Base-by-base conservation (phyloP, 371 early-diverging fungal genomes). In the Dinochytrium kinnereticum region DNA sequence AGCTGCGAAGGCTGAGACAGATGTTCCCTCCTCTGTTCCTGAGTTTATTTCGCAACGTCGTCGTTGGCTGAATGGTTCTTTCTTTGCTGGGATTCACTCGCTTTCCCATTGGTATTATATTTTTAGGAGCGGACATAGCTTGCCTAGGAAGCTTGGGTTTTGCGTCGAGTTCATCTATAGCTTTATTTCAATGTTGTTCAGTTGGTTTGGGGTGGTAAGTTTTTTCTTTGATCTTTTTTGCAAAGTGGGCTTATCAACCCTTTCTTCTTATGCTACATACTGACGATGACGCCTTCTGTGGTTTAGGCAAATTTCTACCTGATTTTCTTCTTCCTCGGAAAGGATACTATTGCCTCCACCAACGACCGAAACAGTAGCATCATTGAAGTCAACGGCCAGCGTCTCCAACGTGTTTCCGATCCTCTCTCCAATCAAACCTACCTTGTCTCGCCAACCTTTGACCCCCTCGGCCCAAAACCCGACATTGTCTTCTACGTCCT, bases 61-160 rank as follows among this genome's bases (percentile, higher is more conserved):
- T 69, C 89, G 97, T 53, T 97, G 97, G 97, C 82, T 97, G 59
- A 97, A 97, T 80, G 97, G 97, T 28, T 94, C 94, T 2, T 94
- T 95, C 89, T 97, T 97, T 89, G 97, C 97, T 1, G 91, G 91
- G 24, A 87, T 96, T 51, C 94, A 96, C 78, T 90, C 96, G 2
- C 70, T 94, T 49, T 87, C 84, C 17, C 91, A 96, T 77, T 95
- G 90, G 86, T 84, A 85, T 61, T 86, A 91, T 69, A 90, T 97
- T 73, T 90, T 90, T 81, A 78, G 90, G 36, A 90, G 92, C 1
- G 82, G 85, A 17, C 93, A 92, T 71, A 82, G 84, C n/a, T 68
- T 81, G 13, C 64, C 81, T 2, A 88, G 92, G 66, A 92, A 94
- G 80, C 40, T 90, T 38, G 74, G 87, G 59, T 85, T 92, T 57